Conservation (phyloP, 1,284 basidiomycete genomes). For the Fomes fomentarius region DNA sequence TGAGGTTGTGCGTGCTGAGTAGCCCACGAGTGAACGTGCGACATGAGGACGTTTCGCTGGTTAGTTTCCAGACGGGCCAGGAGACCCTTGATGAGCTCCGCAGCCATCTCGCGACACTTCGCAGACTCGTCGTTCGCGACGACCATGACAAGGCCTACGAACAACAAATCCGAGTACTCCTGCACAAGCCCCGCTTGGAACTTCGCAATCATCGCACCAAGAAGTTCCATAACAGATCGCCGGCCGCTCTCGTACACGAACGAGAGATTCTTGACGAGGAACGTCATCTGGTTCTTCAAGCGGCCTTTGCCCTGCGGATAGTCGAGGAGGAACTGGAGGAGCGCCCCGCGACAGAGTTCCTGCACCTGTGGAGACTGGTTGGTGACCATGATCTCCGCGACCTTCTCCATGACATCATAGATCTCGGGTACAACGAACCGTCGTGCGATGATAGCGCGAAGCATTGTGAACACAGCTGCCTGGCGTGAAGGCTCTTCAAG, state of each 20-base stretch:
- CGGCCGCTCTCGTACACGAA: conserved; percentile 93
- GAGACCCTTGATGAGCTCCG: conserved; percentile 80
- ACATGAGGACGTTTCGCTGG: conserved; percentile 61
- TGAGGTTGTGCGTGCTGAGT: conserved; percentile 61
- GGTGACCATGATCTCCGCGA: conserved; percentile 95
- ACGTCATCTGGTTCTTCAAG: conserved; percentile 86
- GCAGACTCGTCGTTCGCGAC: conserved; percentile 93
- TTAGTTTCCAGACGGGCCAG: conserved; percentile 69
- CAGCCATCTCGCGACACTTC: conserved; percentile 88
- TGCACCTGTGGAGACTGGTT: conserved; percentile 91
- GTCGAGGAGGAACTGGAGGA: conserved; percentile 95
- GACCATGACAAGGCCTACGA: conserved; percentile 91
- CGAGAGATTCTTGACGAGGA: conserved; percentile 92
- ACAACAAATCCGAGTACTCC: conserved; percentile 90
- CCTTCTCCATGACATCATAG: conserved; percentile 96
- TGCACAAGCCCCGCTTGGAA: conserved; percentile 79
- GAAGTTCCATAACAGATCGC: conserved; percentile 89
- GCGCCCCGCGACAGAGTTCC: conserved; percentile 86
- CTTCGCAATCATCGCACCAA: conserved; percentile 84
- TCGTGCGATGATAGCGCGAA: conserved; percentile 91
- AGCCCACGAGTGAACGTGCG: conserved; percentile 85
- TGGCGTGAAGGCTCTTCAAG: conserved; percentile 95
- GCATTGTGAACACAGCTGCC: conserved; percentile 84
- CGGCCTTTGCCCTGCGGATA: conserved; percentile 97
- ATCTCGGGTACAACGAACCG: conserved; percentile 96